Conservation (phyloP, 2,329 filamentous ascomycete genomes). For the Aureobasidium musti region DNA sequence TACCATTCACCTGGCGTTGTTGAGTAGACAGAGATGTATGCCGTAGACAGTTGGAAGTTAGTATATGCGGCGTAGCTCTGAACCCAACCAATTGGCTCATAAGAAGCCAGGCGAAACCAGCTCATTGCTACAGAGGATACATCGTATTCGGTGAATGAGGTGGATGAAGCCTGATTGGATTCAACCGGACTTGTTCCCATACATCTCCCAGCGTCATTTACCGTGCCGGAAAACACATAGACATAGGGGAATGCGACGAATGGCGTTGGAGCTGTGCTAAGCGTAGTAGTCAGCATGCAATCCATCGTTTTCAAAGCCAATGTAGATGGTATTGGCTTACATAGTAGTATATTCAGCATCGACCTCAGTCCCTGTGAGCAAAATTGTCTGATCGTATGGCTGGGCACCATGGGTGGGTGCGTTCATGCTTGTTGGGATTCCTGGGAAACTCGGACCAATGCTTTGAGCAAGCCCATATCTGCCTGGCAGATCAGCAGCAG, state of each 20-base stretch:
- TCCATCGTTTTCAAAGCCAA: neutral
- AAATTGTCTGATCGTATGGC: neutral
- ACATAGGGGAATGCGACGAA: neutral
- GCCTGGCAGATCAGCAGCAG: neutral
- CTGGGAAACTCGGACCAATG: neutral
- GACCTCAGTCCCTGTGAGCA: neutral
- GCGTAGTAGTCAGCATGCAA: neutral
- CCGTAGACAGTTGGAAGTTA: neutral
- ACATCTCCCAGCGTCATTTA: neutral
- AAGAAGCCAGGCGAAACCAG: neutral
- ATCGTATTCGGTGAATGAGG: neutral
- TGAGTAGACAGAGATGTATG: neutral
- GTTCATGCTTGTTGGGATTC: neutral
- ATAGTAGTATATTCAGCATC: neutral
- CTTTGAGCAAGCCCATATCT: neutral
- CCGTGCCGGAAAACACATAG: neutral
- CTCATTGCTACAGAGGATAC: neutral
- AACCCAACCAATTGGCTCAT: neutral
- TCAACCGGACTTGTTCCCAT: neutral
- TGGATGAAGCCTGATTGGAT: neutral
- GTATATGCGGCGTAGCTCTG: too few relatives aligned
- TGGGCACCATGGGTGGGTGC: neutral
- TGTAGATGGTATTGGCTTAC: neutral
- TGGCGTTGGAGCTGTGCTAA: neutral
- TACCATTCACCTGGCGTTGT: neutral